Evolutionary conservation across 139 green algal genomes (phyloP), one percentile per base, ranked within the genome.

Genomic region (Coelastrella sp.): DNA sequence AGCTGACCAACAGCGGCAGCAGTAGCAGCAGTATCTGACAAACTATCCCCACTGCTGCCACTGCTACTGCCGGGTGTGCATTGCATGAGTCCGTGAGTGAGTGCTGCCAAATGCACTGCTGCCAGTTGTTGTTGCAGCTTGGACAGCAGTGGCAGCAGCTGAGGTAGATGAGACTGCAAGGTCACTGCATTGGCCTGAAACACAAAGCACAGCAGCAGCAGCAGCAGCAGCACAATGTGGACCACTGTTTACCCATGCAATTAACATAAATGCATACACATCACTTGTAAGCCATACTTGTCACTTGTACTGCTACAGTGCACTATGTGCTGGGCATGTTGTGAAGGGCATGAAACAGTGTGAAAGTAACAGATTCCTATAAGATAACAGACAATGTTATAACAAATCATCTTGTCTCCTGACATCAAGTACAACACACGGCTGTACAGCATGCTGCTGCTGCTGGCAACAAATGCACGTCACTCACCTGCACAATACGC

Each of bases 41-140:
- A n/a, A n/a, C n/a, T n/a, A 45, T 21, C 4, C 32, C 13, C 66
- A n/a, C 9, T 60, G 38, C 69, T 62, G 69, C 41, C 71, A 15
- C 43, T 63, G 71, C 27, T 63, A 43, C 48, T 67, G 73, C 48
- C 25, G 8, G 25, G 37, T n/a, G 63, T 23, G 9, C 9, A 41
- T 38, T 72, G 63, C 11, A 23, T 27, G 48, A 5, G 17, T 32
- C 21, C 51, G 5, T n/a, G 25, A 17, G 75, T 59, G 21, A 82
- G 75, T 2, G 34, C 21, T 38, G 51, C 30, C 40, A 82, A 45
- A 35, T 82, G 75, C 53, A 82, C 23, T 37, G 35, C 53, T 51
- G 75, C 53, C 75, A 82, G 51, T 53, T 82, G 53, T 35, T 82
- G 75, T 53, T 82, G 75, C 51, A 69, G 53, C 25, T 82, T 71